Base-by-base conservation (phyloP, 2,329 filamentous ascomycete genomes). In the Hypoxylon sp. region DNA sequence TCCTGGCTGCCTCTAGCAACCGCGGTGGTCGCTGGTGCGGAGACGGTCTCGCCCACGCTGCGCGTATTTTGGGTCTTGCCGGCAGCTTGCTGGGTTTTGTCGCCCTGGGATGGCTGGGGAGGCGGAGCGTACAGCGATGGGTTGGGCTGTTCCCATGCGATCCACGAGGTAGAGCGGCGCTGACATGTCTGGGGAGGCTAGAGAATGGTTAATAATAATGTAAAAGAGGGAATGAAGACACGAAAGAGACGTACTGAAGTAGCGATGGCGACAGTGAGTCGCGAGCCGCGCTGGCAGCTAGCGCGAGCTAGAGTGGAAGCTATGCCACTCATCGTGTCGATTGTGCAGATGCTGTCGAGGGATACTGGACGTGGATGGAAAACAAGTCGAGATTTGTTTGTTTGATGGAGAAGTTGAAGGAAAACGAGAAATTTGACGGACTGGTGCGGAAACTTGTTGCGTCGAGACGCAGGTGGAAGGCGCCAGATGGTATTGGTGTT, bases 91-190 rank as follows among this genome's bases (percentile, higher is more conserved):
- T 56, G 46, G 28, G 16, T 49, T 50, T 54, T 38, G 18, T 33
- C 61, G 33, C 32, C 44, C 7, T n/a, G 40, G 5, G 49, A 4
- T 16, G 52, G 32, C 20, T 28, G 40, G 30, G 56, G 32, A 38
- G 49, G 33, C 9, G 38, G 28, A 7, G 55, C 36, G 63, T 73
- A 74, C 36, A 75, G 61, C 0, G 69, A 53, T 8, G 72, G 70
- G 49, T 74, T 61, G 16, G 72, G 73, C 51, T 68, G 58, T 56
- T 74, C 72, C 50, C 69, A 75, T 5, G 72, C 62, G 24, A 75
- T 71, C 73, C 73, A 75, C 0, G 73, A 75, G 45, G 62, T 73
- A 1, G 44, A 45, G 12, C 69, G 69, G 3, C 2, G 32, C 3
- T 55, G 57, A 14, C 22, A 7, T 32, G 42, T 8, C 42, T 59